phyloP scores from a whole-genome alignment of 495 filamentous ascomycete genomes.

The Tuber calosporum region DNA sequence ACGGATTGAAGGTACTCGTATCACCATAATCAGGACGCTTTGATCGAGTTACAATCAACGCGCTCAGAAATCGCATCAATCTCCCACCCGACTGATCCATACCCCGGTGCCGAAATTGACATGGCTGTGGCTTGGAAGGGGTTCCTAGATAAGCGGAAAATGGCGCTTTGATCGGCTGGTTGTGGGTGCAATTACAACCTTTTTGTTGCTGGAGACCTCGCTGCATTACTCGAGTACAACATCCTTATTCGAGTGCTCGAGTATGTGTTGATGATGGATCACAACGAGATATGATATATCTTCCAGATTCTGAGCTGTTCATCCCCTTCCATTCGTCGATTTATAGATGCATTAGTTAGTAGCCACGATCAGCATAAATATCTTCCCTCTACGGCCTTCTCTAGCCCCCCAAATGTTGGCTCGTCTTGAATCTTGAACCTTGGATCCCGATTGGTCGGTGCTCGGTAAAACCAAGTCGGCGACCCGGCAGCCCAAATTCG shows the following conservation, averaged over 20 bases:
- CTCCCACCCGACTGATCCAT: not conserved
- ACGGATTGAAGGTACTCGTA: no score
- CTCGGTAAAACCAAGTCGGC: slow-evolving; percentile 1
- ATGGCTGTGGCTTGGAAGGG: not conserved
- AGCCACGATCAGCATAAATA: not conserved
- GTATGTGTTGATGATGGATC: not conserved
- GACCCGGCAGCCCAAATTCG: not conserved
- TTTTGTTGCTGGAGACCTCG: not conserved
- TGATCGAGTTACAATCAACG: not conserved
- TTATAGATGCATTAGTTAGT: not conserved
- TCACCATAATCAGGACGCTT: not conserved
- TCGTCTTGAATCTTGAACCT: not conserved
- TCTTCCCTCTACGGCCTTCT: not conserved
- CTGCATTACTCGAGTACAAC: not conserved
- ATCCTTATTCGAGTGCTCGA: no score
- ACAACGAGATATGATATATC: not conserved
- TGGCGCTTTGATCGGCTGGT: not conserved
- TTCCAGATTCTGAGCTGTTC: not conserved
- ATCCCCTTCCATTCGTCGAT: not conserved
- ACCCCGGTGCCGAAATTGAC: not conserved
- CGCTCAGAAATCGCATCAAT: not conserved
- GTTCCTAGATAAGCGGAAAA: not conserved
- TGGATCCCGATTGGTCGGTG: not conserved
- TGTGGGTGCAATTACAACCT: not conserved
- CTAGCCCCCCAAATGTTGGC: not conserved